phyloP scores from a whole-genome alignment of 495 filamentous ascomycete genomes.

The Lentithecium fluviatile region DNA sequence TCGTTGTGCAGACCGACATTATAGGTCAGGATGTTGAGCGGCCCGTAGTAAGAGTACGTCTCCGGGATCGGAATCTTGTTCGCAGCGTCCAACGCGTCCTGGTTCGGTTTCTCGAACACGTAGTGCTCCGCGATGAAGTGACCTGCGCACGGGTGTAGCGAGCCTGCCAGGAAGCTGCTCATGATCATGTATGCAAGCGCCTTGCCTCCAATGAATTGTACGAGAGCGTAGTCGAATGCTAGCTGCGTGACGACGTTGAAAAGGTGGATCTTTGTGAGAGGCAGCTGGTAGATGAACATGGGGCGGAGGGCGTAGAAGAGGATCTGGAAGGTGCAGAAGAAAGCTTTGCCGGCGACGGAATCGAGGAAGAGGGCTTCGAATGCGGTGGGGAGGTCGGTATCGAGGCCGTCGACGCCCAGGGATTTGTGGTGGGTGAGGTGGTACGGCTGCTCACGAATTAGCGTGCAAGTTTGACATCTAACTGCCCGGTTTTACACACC shows the following conservation, averaged over 20 bases:
- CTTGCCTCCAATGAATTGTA: slow-evolving; percentile 55
- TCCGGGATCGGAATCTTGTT: slow-evolving; percentile 65
- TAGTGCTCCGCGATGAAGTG: slow-evolving; percentile 99
- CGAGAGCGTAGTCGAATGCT: slow-evolving; percentile 70
- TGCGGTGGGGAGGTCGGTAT: slow-evolving; percentile 92
- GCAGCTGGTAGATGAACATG: slow-evolving; percentile 88
- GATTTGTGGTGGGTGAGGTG: slow-evolving; percentile 99
- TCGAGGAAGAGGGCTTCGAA: slow-evolving; percentile 91
- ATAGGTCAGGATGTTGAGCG: slow-evolving; percentile 88
- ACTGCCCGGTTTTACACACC: slow-evolving; percentile 42
- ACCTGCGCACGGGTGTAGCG: slow-evolving; percentile 88
- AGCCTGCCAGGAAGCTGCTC: slow-evolving; percentile 89
- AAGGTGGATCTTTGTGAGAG: slow-evolving; percentile 80
- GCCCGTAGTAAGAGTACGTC: slow-evolving; percentile 96
- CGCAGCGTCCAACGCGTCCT: slow-evolving; percentile 58
- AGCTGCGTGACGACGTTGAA: slow-evolving; percentile 77
- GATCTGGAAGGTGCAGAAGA: slow-evolving; percentile 99
- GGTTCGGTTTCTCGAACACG: slow-evolving; percentile 72
- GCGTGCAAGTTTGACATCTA: neutral
- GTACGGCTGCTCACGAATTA: slow-evolving; percentile 65
- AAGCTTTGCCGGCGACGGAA: slow-evolving; percentile 95
- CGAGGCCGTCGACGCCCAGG: slow-evolving; percentile 91
- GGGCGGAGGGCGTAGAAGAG: slow-evolving; percentile 99
- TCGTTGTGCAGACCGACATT: slow-evolving; percentile 98
- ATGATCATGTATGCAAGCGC: slow-evolving; percentile 75